These are phyloP conservation scores for Fusarium coffeatum DNA, from an alignment of 2,329 filamentous ascomycete genomes.

Conservation along the genomic window DNA sequence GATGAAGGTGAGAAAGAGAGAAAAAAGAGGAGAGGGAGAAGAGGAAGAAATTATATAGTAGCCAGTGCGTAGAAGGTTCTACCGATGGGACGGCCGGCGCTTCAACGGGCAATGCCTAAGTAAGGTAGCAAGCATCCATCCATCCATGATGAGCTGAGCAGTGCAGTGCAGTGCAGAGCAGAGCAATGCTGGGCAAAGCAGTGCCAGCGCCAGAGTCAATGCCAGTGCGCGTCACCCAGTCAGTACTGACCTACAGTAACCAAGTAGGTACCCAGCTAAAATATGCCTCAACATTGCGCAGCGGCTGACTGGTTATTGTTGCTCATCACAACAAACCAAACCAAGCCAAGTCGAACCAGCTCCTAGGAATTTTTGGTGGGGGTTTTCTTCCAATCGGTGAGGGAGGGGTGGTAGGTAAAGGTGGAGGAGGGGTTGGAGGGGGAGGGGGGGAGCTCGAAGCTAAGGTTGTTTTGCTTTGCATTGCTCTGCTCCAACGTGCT, in stretches of 20 bases:
- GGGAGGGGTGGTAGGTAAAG: constrained; percentile 30
- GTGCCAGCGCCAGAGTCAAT: background rate
- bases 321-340: constrained; percentile 42
- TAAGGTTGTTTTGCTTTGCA: background rate
- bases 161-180: background rate
- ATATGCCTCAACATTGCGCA: constrained; percentile 45
- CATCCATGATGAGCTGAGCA: constrained; percentile 10
- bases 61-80: constrained; percentile 32
- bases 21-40: constrained; percentile 25
- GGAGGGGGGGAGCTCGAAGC: background rate
- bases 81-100: constrained; percentile 30
- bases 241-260: too few species aligned
- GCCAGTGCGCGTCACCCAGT: constrained; percentile 6
- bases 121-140: background rate
- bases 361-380: constrained; percentile 43
- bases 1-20: constrained; percentile 24
- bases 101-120: constrained; percentile 25
- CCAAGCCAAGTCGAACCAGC: constrained; percentile 36
- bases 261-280: constrained; percentile 20
- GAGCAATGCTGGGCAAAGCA: constrained; percentile 4
- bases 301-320: constrained; percentile 39
- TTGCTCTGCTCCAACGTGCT: background rate
- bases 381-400: constrained; percentile 35
- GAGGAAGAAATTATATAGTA: constrained; percentile 29
- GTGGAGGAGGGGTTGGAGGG: constrained; percentile 33